Evolutionary conservation across 2,329 filamentous ascomycete genomes (phyloP).

Genomic region (Tolypocladium nubicola): DNA sequence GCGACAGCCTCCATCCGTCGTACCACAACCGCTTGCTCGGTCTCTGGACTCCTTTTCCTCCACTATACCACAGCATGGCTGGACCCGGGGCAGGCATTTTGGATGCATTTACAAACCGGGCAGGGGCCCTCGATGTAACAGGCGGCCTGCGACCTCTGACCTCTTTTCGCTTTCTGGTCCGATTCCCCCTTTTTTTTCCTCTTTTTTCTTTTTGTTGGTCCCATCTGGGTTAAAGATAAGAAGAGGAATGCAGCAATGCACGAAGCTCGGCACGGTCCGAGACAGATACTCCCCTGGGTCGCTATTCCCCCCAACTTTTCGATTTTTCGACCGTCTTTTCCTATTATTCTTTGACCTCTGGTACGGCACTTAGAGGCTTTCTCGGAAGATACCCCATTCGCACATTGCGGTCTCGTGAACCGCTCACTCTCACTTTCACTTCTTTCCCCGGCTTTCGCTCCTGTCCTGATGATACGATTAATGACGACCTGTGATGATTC

Average conservation of each 20-base stretch:
- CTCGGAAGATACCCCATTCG: conserved; percentile 10
- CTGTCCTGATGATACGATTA: conserved; percentile 35
- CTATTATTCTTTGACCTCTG: conserved; percentile 10
- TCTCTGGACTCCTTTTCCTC: conserved; percentile 8
- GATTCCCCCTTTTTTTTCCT: conserved; percentile 18
- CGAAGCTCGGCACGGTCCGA: conserved; percentile 37
- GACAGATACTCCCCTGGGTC: conserved; percentile 32
- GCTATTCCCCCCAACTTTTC: conserved; percentile 19
- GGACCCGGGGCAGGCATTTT: conserved; percentile 39
- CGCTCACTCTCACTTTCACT: conserved; percentile 16
- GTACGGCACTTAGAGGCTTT: not conserved
- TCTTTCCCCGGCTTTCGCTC: conserved; percentile 22
- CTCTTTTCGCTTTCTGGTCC: conserved; percentile 16
- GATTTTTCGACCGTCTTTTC: conserved; percentile 17
- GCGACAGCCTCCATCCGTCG: not conserved
- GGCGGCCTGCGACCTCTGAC: conserved; percentile 29
- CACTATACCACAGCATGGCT: conserved; percentile 39
- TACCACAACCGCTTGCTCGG: conserved; percentile 34
- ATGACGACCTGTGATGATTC: conserved; percentile 32
- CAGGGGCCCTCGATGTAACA: conserved; percentile 32
- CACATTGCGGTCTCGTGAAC: conserved; percentile 6
- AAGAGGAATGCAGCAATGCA: conserved; percentile 59
- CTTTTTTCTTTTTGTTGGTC: conserved; percentile 7
- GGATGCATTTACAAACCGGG: conserved; percentile 42
- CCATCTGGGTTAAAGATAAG: conserved; percentile 33